phyloP scores from a whole-genome alignment of 768 basidiomycete species.

The Pleurotus giganteus region DNA sequence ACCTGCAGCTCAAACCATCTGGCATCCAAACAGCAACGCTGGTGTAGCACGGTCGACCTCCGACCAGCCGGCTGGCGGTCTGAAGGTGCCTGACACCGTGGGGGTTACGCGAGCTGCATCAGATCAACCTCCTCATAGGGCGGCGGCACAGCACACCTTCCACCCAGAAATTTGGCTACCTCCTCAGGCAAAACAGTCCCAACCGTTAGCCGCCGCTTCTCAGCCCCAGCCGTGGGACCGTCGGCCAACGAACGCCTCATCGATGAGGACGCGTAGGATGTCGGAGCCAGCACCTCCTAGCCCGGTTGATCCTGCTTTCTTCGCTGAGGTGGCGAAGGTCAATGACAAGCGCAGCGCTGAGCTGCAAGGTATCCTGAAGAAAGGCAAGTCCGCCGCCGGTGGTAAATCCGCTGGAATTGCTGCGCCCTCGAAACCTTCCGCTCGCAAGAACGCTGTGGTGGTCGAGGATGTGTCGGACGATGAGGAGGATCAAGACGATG shows the following conservation, averaged over 20 bases:
- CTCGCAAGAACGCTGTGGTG: conserved; percentile 28
- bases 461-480: conserved; percentile 48
- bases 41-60: neutral
- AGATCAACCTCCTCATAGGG: neutral
- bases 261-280: conserved; percentile 18
- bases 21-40: neutral
- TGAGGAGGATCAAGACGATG: conserved; percentile 26
- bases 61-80: neutral
- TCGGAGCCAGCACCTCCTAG: conserved; percentile 28
- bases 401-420: neutral
- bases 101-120: neutral
- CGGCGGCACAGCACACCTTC: neutral
- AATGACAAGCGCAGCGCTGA: neutral
- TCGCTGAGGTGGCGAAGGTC: conserved; percentile 9
- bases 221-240: conserved; percentile 5
- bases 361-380: conserved; percentile 19
- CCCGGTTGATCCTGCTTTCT: conserved; percentile 15
- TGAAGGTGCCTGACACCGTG: neutral
- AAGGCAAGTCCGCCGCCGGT: conserved; percentile 18
- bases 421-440: neutral
- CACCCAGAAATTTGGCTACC: conserved; percentile 5
- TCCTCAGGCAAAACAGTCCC: conserved; percentile 1
- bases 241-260: conserved; percentile 2
- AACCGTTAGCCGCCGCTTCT: too few relatives aligned
- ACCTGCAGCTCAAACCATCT: neutral